A percentile compares a stretch with the other conserved stretches of the same genome.
Evolutionary conservation across 208 protist species (phyloP).

Genomic region (Crithidia sp.): DNA sequence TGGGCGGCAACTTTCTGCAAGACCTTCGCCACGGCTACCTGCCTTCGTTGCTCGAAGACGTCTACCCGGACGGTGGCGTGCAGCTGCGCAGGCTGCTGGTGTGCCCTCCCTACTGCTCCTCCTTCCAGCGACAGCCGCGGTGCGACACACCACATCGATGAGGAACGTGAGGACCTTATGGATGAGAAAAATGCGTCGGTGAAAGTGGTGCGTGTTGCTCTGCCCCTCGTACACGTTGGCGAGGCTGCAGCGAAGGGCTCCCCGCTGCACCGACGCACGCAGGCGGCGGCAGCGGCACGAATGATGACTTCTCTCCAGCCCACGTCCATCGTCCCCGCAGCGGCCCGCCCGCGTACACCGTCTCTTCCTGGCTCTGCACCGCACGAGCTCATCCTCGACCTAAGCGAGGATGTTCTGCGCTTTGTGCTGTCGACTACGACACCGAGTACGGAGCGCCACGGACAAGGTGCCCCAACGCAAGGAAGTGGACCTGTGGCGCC

Average conservation of each 20-base stretch:
- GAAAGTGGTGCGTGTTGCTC: not conserved
- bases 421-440: not conserved
- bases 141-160: not conserved
- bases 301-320: not conserved
- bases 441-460: not conserved
- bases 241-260: not conserved
- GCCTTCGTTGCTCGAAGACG: constrained; percentile 40
- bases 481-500: not conserved
- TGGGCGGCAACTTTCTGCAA: constrained; percentile 30
- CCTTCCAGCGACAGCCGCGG: not conserved
- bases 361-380: no score
- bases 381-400: not conserved
- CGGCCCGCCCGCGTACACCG: not conserved
- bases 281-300: not conserved
- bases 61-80: constrained; percentile 53
- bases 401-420: not conserved
- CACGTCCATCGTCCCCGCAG: not conserved
- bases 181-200: not conserved
- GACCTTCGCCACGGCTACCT: constrained; percentile 62
- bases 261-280: not conserved
- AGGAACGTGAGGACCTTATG: not conserved
- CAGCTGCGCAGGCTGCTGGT: constrained; percentile 49
- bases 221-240: not conserved
- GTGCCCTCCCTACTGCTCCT: not conserved
- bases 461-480: no score